A percentile compares a stretch with the other conserved stretches of the same genome.
phyloP scores from a whole-genome alignment of 2,329 filamentous ascomycete genomes.

The Akanthomyces lecanii region DNA sequence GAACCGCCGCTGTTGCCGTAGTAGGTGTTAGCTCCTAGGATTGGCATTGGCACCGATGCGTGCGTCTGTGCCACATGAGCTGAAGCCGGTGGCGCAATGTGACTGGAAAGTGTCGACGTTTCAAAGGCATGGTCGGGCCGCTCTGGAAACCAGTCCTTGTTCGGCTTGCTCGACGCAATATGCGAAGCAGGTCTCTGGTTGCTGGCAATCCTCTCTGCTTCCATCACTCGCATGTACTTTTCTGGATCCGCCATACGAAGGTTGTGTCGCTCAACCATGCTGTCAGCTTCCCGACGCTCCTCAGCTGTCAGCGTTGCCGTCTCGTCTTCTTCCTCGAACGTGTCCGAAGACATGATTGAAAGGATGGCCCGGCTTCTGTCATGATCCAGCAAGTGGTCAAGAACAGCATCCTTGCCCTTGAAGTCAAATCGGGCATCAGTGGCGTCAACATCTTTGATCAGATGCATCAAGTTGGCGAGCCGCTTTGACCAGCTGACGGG shows the following conservation, averaged over 20 bases:
- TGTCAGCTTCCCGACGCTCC: slow-evolving; percentile 53
- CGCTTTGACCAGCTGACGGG: slow-evolving; percentile 62
- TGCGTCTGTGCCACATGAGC: slow-evolving; percentile 19
- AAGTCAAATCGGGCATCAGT: slow-evolving; percentile 39
- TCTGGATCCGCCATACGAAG: slow-evolving; percentile 32
- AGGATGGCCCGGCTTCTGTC: slow-evolving; percentile 40
- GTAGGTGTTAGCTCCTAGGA: neutral
- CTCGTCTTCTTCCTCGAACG: slow-evolving; percentile 66
- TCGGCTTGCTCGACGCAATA: slow-evolving; percentile 7
- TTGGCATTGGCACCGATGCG: neutral
- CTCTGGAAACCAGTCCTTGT: slow-evolving; percentile 3
- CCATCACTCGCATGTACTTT: slow-evolving; percentile 26
- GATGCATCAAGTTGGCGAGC: slow-evolving; percentile 53
- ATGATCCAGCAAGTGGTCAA: slow-evolving; percentile 46
- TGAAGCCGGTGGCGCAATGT: neutral
- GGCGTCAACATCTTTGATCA: slow-evolving; percentile 48
- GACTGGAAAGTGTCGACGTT: slow-evolving; percentile 5
- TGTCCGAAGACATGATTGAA: slow-evolving; percentile 63
- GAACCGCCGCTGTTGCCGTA: neutral
- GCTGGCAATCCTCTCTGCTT: neutral
- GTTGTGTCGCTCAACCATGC: slow-evolving; percentile 30
- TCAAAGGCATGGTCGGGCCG: neutral
- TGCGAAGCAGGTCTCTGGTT: neutral
- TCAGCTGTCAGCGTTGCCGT: slow-evolving; percentile 52
- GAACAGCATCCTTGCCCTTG: slow-evolving; percentile 58